These are phyloP conservation scores for Zygosaccharomyces bailii DNA, from an alignment of 805 yeast genomes.

Conservation along the genomic window DNA sequence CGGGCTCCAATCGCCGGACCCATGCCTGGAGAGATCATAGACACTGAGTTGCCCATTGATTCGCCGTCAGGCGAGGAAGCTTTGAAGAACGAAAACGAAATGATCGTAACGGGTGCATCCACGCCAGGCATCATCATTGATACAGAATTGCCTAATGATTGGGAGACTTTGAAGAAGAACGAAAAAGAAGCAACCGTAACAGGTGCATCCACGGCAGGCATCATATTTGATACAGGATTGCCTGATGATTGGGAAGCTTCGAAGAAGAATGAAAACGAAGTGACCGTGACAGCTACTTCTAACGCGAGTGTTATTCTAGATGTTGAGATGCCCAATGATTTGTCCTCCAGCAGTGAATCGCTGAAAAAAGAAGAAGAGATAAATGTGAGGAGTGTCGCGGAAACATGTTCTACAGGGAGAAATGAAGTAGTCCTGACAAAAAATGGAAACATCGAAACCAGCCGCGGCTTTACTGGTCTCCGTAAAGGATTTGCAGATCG, in stretches of 20 bases:
- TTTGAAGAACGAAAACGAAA: background rate
- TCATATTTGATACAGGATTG: too few relatives aligned
- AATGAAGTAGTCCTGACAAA: slow-evolving; percentile 1
- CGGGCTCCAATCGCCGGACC: slow-evolving; percentile 10
- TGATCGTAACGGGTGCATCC: background rate
- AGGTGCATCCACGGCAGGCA: too few relatives aligned
- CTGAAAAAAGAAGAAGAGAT: background rate
- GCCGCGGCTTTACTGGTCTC: slow-evolving; percentile 30
- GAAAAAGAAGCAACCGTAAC: too few relatives aligned
- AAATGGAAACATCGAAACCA: slow-evolving; percentile 21
- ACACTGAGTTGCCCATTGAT: background rate
- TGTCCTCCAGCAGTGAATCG: background rate
- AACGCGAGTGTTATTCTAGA: too few relatives aligned
- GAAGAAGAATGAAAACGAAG: too few relatives aligned
- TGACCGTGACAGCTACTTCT: too few relatives aligned
- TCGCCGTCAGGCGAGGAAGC: background rate
- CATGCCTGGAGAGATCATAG: slow-evolving; percentile 7
- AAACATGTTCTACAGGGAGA: background rate
- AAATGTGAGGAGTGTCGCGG: background rate
- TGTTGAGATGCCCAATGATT: background rate
- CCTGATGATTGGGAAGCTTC: too few relatives aligned
- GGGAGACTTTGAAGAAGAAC: too few relatives aligned
- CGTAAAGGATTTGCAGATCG: slow-evolving; percentile 24
- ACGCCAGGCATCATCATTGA: too few relatives aligned
- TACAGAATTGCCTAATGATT: too few relatives aligned